Evolutionary conservation across 164 flowering plant species (phyloP).

Genomic region (Vitis riparia): DNA sequence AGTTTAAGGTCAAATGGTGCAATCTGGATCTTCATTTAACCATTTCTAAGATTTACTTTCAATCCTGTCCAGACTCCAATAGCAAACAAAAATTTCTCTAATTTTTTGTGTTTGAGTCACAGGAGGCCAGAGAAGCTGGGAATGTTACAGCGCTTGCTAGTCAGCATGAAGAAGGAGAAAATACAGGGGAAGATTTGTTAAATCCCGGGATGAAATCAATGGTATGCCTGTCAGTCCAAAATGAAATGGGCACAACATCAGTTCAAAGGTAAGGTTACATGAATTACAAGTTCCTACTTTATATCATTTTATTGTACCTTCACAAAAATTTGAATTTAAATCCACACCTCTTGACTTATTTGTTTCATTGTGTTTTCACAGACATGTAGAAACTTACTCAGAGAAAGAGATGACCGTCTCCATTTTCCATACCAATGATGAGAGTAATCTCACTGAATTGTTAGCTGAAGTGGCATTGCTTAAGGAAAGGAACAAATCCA

Average conservation of each 20-base stretch:
- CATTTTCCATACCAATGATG: slow-evolving; percentile 15
- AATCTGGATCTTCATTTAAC: too few relatives aligned
- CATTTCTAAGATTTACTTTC: too few relatives aligned
- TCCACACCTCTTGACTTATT: background rate
- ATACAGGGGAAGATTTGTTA: slow-evolving; percentile 3
- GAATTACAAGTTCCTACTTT: background rate
- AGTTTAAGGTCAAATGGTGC: too few relatives aligned
- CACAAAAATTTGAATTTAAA: background rate
- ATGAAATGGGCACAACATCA: background rate
- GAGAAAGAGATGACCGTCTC: slow-evolving; percentile 22
- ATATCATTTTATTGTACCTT: background rate
- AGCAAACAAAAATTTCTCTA: too few relatives aligned
- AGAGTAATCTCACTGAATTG: slow-evolving; percentile 26
- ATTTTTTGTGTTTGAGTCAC: background rate
- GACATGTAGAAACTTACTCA: slow-evolving; percentile 17
- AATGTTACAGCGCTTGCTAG: background rate
- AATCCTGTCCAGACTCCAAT: too few relatives aligned
- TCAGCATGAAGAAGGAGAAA: slow-evolving; percentile 4
- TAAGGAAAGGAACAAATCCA: slow-evolving; percentile 57
- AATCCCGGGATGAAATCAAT: background rate
- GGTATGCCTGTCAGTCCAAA: background rate
- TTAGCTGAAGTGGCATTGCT: slow-evolving; percentile 42
- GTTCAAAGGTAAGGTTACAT: background rate
- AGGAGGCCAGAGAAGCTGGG: background rate
- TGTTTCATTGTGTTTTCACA: slow-evolving; percentile 11